Percentiles rank a stretch among this genome's conserved stretches.
Evolutionary conservation across 108 stramenopile species (phyloP).

Genomic region (Poteriospumella lacustris): DNA sequence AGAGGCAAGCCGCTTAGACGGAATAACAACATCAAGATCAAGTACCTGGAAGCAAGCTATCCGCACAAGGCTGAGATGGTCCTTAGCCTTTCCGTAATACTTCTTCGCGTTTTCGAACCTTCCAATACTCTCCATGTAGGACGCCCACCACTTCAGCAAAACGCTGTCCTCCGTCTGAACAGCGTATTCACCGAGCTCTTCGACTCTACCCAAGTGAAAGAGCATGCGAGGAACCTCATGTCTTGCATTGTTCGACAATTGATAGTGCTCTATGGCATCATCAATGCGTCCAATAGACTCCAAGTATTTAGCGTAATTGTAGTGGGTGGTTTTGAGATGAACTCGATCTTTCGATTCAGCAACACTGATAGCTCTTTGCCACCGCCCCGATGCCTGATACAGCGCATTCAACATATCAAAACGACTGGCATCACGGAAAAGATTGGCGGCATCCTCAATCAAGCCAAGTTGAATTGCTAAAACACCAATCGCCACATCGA

Average conservation of each 20-base stretch:
- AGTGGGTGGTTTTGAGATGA: constrained; percentile 56
- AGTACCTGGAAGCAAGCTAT: constrained; percentile 45
- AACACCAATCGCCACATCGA: constrained; percentile 51
- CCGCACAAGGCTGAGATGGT: constrained; percentile 52
- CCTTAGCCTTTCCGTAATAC: constrained; percentile 51
- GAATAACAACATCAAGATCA: not conserved
- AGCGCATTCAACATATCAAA: constrained; percentile 59
- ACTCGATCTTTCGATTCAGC: constrained; percentile 58
- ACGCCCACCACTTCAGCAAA: constrained; percentile 60
- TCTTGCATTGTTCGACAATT: constrained; percentile 44
- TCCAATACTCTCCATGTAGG: constrained; percentile 54
- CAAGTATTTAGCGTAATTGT: constrained; percentile 44
- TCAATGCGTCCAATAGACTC: constrained; percentile 38
- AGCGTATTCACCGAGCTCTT: constrained; percentile 57
- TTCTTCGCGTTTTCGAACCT: constrained; percentile 48
- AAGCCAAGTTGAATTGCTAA: constrained; percentile 63
- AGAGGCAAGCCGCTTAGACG: too few species aligned
- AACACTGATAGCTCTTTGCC: constrained; percentile 54
- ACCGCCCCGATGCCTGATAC: constrained; percentile 52
- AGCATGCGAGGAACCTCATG: constrained; percentile 63
- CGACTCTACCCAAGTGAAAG: constrained; percentile 41
- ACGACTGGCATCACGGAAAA: constrained; percentile 58
- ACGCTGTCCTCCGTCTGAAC: constrained; percentile 43
- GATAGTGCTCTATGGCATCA: constrained; percentile 44
- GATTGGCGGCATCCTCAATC: constrained; percentile 54